Conservation (phyloP, 192 early-diverging fungal genomes). For the Umbelopsis sp. region DNA sequence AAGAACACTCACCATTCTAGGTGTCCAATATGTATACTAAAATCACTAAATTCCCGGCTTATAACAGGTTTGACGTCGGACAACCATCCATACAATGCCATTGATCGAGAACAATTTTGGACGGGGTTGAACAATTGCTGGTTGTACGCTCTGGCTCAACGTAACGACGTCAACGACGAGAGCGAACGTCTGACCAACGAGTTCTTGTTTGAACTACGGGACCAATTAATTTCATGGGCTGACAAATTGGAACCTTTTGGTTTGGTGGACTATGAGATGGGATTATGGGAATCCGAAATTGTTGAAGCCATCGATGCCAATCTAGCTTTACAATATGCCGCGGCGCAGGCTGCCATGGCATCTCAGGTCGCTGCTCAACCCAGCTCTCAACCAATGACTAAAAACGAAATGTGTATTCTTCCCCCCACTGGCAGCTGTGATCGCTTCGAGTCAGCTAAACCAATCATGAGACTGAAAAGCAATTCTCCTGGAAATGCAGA, state of each 20-base stretch:
- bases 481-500: neutral
- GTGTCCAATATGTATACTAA: neutral
- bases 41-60: neutral
- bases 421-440: conserved; percentile 3
- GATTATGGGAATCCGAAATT: conserved; percentile 79
- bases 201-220: conserved; percentile 60
- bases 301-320: conserved; percentile 64
- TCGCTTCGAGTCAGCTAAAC: conserved; percentile 1
- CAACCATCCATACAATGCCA: conserved; percentile 55
- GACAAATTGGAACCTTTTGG: conserved; percentile 73
- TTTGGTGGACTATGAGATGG: conserved; percentile 84
- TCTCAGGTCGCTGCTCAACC: conserved; percentile 24
- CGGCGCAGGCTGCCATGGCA: conserved; percentile 33
- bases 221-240: conserved; percentile 67
- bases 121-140: conserved; percentile 75
- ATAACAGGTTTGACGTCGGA: conserved; percentile 58
- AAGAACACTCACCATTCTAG: neutral
- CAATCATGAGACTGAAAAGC: neutral
- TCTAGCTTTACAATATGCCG: conserved; percentile 42
- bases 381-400: neutral
- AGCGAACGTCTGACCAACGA: conserved; percentile 58
- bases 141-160: conserved; percentile 69
- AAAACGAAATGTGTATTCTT: conserved; percentile 10
- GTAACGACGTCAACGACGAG: conserved; percentile 47
- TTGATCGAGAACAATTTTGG: conserved; percentile 73